Evolutionary conservation across 805 yeast species (phyloP), one percentile per base, ranked within the genome.

Genomic region (Pichia thaimueangensis): DNA sequence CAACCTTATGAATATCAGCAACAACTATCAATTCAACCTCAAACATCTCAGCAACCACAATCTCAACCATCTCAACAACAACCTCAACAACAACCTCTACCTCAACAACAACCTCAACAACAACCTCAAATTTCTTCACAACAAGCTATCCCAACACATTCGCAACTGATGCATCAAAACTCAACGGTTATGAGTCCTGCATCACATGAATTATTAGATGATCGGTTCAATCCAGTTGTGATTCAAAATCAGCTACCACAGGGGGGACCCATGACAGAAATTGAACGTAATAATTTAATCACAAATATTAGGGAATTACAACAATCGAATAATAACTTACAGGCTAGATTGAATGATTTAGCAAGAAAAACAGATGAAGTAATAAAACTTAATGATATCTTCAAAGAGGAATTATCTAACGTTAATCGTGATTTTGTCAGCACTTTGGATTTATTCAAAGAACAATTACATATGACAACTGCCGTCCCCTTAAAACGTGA

Each of bases 391-490:
- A 72, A 73, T 52, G 82, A 77, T 23, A 51, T 65, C 10, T 65
- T 78, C 6, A 56, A 62, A 25, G 74, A 70, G 5, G 78, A 76
- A 37, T 52, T 75, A 44, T 68, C 70, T 29, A 65, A 67, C 41
- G 67, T 73, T 15, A 77, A 76, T 51, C 52, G 67, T 41, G 86
- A 80, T 50, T 64, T 76, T 59, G 70, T 78, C 3, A 68, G 68
- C 30, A 45, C 79, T 8, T 50, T 79, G 10, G 84, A 78, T 42
- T 47, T 60, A 13, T 28, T 62, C 17, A 61, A 56, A 35, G 65
- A 60, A 19, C 31, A 41, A 47, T 2, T 21, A 9, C 21, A 29
- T n/a, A n/a, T n/a, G n/a, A n/a, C n/a, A n/a, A n/a, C n/a, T n/a
- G n/a, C n/a, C n/a, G n/a, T n/a, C n/a, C n/a, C n/a, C n/a, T n/a